Percentiles rank a stretch among this genome's conserved stretches.
phyloP scores from a whole-genome alignment of 495 filamentous ascomycete genomes.

The Talaromyces liani region DNA sequence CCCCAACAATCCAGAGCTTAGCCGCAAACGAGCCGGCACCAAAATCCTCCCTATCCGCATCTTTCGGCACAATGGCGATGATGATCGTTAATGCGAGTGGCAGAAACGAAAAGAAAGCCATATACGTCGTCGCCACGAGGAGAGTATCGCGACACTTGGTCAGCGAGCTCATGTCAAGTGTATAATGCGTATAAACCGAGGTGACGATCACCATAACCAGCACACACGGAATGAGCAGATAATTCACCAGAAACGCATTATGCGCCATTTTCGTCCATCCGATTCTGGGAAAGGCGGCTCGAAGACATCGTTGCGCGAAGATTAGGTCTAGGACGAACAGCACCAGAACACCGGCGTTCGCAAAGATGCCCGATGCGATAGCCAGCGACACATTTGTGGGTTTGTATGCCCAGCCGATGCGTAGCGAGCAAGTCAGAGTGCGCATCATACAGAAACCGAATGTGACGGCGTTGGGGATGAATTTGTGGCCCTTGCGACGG shows the following conservation, averaged over 20 bases:
- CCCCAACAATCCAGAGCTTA: conserved; percentile 58
- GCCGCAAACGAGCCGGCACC: conserved; percentile 57
- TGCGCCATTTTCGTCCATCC: conserved; percentile 55
- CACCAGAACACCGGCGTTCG: conserved; percentile 67
- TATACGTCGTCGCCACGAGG: conserved; percentile 58
- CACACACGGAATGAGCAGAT: conserved; percentile 50
- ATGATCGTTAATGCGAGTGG: conserved; percentile 57
- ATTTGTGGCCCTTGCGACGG: conserved; percentile 51
- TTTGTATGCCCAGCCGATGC: conserved; percentile 45
- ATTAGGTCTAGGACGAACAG: conserved; percentile 79
- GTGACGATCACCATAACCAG: conserved; percentile 64
- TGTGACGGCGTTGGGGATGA: conserved; percentile 58
- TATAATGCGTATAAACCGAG: conserved; percentile 60
- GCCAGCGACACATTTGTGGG: conserved; percentile 43
- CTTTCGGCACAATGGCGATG: conserved; percentile 44
- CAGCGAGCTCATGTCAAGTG: conserved; percentile 43
- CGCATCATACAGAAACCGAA: conserved; percentile 78
- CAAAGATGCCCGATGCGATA: conserved; percentile 68
- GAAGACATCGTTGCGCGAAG: conserved; percentile 68
- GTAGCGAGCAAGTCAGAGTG: conserved; percentile 54
- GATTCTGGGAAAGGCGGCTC: conserved; percentile 61
- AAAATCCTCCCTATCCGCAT: conserved; percentile 53
- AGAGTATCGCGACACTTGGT: conserved; percentile 54
- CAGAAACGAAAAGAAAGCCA: conserved; percentile 65
- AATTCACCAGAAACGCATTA: conserved; percentile 47